phyloP scores from a whole-genome alignment of 495 filamentous ascomycete genomes.

The Paragyromitra xinjiangensis region DNA sequence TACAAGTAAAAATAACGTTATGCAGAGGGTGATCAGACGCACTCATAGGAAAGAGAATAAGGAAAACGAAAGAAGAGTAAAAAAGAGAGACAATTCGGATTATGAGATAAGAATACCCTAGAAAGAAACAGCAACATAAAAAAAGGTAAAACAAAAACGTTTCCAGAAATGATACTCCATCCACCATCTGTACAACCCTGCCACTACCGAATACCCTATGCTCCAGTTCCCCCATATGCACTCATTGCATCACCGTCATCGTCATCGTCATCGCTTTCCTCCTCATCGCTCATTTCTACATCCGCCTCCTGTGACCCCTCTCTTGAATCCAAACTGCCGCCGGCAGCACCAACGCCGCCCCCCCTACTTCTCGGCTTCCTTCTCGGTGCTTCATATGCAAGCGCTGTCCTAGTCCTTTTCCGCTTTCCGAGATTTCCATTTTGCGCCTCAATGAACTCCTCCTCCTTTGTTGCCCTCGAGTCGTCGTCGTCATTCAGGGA shows the following conservation, averaged over 20 bases:
- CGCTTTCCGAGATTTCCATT: slow-evolving; percentile 53
- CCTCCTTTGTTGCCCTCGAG: slow-evolving; percentile 48
- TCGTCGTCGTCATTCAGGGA: slow-evolving; percentile 39
- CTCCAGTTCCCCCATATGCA: slow-evolving; percentile 45
- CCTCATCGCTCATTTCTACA: slow-evolving; percentile 48
- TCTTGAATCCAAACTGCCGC: slow-evolving; percentile 41
- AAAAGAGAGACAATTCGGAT: slow-evolving; percentile 6
- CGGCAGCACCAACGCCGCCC: slow-evolving; percentile 17
- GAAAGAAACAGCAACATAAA: slow-evolving; percentile 22
- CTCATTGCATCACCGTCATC: slow-evolving; percentile 50
- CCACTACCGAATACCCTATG: slow-evolving; percentile 12
- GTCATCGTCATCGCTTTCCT: slow-evolving; percentile 44
- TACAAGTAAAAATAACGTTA: slow-evolving; percentile 30
- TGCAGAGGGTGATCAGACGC: slow-evolving; percentile 3
- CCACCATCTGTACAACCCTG: not conserved
- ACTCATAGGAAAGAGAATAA: not conserved
- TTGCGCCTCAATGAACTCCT: slow-evolving; percentile 52
- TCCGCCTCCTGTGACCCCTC: slow-evolving; percentile 49
- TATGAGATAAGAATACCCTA: slow-evolving; percentile 30
- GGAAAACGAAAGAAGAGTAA: slow-evolving; percentile 6
- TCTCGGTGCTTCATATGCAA: slow-evolving; percentile 50
- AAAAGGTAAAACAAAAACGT: slow-evolving; percentile 12
- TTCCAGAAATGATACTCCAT: not conserved
- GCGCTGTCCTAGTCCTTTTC: slow-evolving; percentile 49
- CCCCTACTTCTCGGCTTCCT: slow-evolving; percentile 46